Evolutionary conservation across 2,329 filamentous ascomycete species (phyloP), one percentile per base, ranked within the genome.

Genomic region (Exophiala oligosperma): DNA sequence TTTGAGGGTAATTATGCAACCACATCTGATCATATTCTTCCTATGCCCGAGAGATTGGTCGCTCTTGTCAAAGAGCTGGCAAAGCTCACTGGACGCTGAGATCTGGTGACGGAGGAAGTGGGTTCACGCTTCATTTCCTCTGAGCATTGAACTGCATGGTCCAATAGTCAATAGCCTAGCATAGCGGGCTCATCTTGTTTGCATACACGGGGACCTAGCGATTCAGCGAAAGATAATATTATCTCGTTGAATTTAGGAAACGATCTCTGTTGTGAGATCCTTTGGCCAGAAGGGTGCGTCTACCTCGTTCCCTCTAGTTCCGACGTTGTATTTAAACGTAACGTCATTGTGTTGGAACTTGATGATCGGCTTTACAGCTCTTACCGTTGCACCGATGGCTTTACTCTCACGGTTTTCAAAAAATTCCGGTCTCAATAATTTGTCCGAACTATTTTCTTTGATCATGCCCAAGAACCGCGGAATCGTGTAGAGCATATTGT

Each of bases 291-390:
- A 67, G 3, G 79, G 67, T 63, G 73, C 60, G 66, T 83, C 80
- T 2, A 77, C 70, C 1, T 80, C 80, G 67, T 83, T 83, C 6
- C 72, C 72, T 63, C 80, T 72, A 2, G 79, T 80, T 1, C 79
- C 78, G 17, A 83, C 71, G 58, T 80, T 77, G 63, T 74, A 83
- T 29, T 70, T 69, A 47, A 79, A 67, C 49, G 76, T 63, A 4
- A 80, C 73, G 29, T 69, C 65, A 5, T 70, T 69, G 23, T 70
- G 66, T 8, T 59, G 56, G 49, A 74, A 82, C 43, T 71, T 67
- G 5, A 77, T 70, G 5, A 82, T 68, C 0, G 80, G 79, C 61
- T 78, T 80, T 6, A 78, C 71, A 17, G 69, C 70, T 3, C 68
- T 60, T 21, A 83, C 69, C 1, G 71, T 67, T 8, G 65, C 70